Conservation (phyloP, 768 basidiomycete genomes). For the Phlebiopsis gigantea region DNA sequence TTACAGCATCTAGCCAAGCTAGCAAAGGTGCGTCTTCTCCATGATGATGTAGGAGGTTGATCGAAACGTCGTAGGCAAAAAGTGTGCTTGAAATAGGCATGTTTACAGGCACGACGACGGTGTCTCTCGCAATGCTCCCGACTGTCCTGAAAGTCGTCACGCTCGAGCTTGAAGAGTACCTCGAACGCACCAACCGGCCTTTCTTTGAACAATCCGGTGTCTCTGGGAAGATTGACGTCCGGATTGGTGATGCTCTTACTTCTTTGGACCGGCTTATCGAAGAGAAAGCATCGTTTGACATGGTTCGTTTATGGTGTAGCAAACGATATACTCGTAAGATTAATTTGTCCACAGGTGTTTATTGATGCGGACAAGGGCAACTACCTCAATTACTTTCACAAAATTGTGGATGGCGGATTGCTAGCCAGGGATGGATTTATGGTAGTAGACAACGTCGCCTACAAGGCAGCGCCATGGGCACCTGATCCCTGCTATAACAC, state of each 20-base stretch:
- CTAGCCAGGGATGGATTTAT: constrained; percentile 10
- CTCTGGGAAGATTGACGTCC: constrained; percentile 13
- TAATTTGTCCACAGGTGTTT: constrained; percentile 2
- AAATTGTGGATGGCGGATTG: background rate
- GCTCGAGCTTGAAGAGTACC: constrained; percentile 11
- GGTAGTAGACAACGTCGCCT: constrained; percentile 12
- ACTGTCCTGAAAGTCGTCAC: constrained; percentile 7
- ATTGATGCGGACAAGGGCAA: constrained; percentile 13
- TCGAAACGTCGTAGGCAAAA: background rate
- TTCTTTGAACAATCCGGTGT: constrained; percentile 12
- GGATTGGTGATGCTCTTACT: constrained; percentile 11
- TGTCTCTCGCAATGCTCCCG: constrained; percentile 10
- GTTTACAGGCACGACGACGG: constrained; percentile 16
- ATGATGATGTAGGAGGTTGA: background rate
- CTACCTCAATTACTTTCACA: constrained; percentile 10
- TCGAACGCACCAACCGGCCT: constrained; percentile 5
- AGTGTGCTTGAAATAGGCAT: constrained; percentile 13
- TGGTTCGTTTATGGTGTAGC: background rate
- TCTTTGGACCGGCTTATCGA: constrained; percentile 6
- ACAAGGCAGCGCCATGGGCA: constrained; percentile 11
- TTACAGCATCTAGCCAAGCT: constrained; percentile 13
- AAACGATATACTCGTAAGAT: too few species aligned
- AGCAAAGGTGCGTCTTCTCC: constrained; percentile 1
- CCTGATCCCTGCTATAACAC: constrained; percentile 1
- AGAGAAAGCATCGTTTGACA: constrained; percentile 11